These are phyloP conservation scores for Ostreobium quekettii DNA, from an alignment of 139 green algal genomes.

Conservation along the genomic window DNA sequence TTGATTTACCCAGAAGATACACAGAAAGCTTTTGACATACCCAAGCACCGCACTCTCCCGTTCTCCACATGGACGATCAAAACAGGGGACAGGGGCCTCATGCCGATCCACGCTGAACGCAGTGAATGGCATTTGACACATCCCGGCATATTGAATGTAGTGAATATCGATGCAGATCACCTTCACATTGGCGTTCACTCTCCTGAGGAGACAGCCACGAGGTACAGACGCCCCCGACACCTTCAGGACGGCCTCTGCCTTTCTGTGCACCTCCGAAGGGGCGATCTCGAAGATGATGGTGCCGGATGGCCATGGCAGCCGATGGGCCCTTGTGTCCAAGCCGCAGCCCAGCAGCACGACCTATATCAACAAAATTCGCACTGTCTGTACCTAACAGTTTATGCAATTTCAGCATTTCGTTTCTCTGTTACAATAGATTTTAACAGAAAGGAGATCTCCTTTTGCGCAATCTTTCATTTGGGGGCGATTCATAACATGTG, in stretches of 20 bases:
- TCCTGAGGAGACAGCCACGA: slow-evolving; percentile 48
- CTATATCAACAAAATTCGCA: slow-evolving; percentile 26
- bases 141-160: too few relatives aligned
- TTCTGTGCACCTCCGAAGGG: slow-evolving; percentile 39
- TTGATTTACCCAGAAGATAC: too few relatives aligned
- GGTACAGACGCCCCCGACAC: slow-evolving; percentile 27
- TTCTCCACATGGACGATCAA: too few relatives aligned
- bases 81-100: too few relatives aligned
- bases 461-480: too few relatives aligned
- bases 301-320: slow-evolving; percentile 54
- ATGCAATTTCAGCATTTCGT: too few relatives aligned
- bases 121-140: too few relatives aligned
- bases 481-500: too few relatives aligned
- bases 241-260: slow-evolving; percentile 34
- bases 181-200: slow-evolving; percentile 36
- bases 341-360: slow-evolving; percentile 66
- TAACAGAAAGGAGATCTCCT: not conserved
- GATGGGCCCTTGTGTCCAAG: slow-evolving; percentile 56
- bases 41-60: too few relatives aligned
- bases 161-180: slow-evolving; percentile 17
- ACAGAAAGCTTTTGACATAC: too few relatives aligned
- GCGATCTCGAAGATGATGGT: slow-evolving; percentile 60
- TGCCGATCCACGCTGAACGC: too few relatives aligned
- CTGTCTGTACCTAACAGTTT: not conserved
- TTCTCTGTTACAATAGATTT: not conserved